Evolutionary conservation across 495 filamentous ascomycete genomes (phyloP).

Genomic region (Diplogelasinospora grovesii): DNA sequence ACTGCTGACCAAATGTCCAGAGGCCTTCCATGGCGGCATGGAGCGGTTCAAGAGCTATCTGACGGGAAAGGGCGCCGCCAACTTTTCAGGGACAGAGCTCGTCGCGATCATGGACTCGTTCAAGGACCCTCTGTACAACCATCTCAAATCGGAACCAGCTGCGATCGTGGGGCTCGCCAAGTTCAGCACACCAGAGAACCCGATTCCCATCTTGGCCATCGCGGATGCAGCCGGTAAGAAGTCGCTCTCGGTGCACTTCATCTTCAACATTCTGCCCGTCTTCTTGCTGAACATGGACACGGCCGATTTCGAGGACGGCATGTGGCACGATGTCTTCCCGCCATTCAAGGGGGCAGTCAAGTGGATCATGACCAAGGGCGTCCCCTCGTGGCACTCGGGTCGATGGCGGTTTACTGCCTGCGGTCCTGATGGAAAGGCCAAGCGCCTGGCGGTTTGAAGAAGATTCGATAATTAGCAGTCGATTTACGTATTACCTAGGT

Average conservation of each 20-base stretch:
- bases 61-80: conserved; percentile 14
- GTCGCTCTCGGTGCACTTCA: conserved; percentile 12
- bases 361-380: conserved; percentile 7
- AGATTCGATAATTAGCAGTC: no score
- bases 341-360: conserved; percentile 8
- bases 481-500: no score
- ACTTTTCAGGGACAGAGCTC: conserved; percentile 12
- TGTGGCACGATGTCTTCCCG: conserved; percentile 22
- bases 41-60: conserved; percentile 26
- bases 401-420: conserved; percentile 30
- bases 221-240: conserved; percentile 15
- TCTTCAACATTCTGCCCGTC: conserved; percentile 28
- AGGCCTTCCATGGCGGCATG: conserved; percentile 18
- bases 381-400: conserved; percentile 18
- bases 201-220: conserved; percentile 5
- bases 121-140: conserved; percentile 24
- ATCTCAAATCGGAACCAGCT: conserved; percentile 29
- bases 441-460: not conserved
- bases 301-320: conserved; percentile 28
- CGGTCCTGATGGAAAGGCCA: not conserved
- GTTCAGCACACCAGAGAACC: conserved; percentile 14
- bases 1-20: no score
- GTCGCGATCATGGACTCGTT: conserved; percentile 29
- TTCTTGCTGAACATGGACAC: conserved; percentile 34
- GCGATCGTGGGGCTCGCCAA: conserved; percentile 21